Evolutionary conservation across 495 filamentous ascomycete genomes (phyloP).

Genomic region (Friedmanniomyces endolithicus): DNA sequence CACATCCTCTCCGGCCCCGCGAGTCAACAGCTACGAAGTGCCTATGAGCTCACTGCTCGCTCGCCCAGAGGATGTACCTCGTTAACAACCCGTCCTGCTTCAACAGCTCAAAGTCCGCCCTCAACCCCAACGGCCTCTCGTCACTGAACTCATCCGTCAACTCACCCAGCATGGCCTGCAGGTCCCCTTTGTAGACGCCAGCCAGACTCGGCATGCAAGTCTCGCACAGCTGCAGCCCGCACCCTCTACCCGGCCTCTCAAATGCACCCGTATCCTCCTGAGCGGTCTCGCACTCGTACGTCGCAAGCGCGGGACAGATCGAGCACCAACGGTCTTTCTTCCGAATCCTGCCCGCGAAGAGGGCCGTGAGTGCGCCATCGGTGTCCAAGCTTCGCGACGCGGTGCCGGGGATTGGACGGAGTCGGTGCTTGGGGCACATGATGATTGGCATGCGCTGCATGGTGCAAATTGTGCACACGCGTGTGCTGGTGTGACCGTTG

Average conservation of each 20-base stretch:
- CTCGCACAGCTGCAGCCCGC: conserved; percentile 34
- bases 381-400: conserved; percentile 16
- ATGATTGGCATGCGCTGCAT: conserved; percentile 26
- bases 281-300: conserved; percentile 25
- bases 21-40: too few relatives aligned
- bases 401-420: conserved; percentile 17
- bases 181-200: conserved; percentile 19
- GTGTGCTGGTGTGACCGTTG: conserved; percentile 25
- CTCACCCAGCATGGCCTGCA: conserved; percentile 24
- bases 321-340: conserved; percentile 30
- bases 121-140: conserved; percentile 23
- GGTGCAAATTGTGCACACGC: conserved; percentile 33
- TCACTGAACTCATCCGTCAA: conserved; percentile 5
- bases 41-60: background rate
- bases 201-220: conserved; percentile 24
- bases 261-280: background rate
- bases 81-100: conserved; percentile 19
- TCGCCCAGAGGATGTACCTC: conserved; percentile 3
- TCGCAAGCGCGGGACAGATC: conserved; percentile 32
- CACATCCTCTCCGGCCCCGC: too few relatives aligned
- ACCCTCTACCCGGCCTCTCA: conserved; percentile 23
- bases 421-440: conserved; percentile 27
- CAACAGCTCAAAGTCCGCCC: conserved; percentile 32
- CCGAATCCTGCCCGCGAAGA: conserved; percentile 12
- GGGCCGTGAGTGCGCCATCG: conserved; percentile 20